Evolutionary conservation across 2,329 filamentous ascomycete genomes (phyloP).

Genomic region (Apiospora malaysiana): DNA sequence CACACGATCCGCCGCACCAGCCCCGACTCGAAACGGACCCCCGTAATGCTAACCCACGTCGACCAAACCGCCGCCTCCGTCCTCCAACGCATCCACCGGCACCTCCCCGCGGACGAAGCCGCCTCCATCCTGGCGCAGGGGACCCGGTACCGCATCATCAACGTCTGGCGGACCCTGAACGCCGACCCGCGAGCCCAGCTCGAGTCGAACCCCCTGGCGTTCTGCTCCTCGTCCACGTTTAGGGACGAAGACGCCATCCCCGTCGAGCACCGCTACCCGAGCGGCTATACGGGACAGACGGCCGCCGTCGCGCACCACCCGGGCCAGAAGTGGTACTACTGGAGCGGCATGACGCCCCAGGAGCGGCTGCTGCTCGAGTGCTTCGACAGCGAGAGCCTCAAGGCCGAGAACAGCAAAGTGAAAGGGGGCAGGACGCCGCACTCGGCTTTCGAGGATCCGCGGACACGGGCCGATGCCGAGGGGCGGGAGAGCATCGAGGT

Average conservation of each 20-base stretch:
- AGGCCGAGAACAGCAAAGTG: slow-evolving; percentile 51
- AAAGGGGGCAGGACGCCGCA: slow-evolving; percentile 68
- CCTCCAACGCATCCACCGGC: slow-evolving; percentile 68
- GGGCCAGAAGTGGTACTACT: slow-evolving; percentile 77
- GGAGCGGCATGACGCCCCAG: slow-evolving; percentile 75
- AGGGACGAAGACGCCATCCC: slow-evolving; percentile 69
- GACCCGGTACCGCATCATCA: slow-evolving; percentile 79
- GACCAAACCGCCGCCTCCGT: slow-evolving; percentile 78
- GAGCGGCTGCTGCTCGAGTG: slow-evolving; percentile 81
- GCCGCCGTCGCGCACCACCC: slow-evolving; percentile 69
- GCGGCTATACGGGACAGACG: slow-evolving; percentile 74
- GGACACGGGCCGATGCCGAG: slow-evolving; percentile 71
- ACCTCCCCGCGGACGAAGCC: slow-evolving; percentile 68
- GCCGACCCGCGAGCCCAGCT: slow-evolving; percentile 58
- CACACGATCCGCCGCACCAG: slow-evolving; percentile 80
- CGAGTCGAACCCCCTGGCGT: slow-evolving; percentile 70
- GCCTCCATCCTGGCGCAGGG: slow-evolving; percentile 62
- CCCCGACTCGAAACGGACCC: slow-evolving; percentile 64
- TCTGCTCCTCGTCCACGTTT: slow-evolving; percentile 69
- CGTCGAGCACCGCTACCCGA: slow-evolving; percentile 76
- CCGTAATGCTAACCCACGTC: slow-evolving; percentile 78
- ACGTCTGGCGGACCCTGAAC: slow-evolving; percentile 80
- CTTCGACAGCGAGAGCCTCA: slow-evolving; percentile 69
- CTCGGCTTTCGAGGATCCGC: slow-evolving; percentile 79
- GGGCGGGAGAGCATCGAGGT: slow-evolving; percentile 90